Evolutionary conservation across 2,329 filamentous ascomycete genomes (phyloP), one percentile per base, ranked within the genome.

Genomic region (Colletotrichum navitas): DNA sequence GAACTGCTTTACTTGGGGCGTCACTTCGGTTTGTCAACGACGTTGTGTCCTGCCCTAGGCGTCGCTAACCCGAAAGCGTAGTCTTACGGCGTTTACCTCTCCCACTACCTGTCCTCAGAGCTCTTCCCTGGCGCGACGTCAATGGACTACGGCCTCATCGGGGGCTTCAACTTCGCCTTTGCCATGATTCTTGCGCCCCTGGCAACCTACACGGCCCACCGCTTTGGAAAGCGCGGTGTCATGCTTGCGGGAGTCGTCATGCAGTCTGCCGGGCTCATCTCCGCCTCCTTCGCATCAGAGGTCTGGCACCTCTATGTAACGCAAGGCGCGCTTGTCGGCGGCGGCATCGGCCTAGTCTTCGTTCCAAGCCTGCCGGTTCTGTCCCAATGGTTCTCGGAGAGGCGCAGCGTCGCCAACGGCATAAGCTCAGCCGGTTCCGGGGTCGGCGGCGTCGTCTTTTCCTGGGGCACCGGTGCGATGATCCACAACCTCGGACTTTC

Each of bases 341-440:
- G 78, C 5, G 83, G 83, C 0, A 77, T 85, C 14, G 81, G 81
- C 0, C 79, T 80, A n/a, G 72, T 83, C 24, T 83, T 80, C 54
- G 79, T 82, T 3, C 80, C 81, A 3, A 77, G 77, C 41, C 75
- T 81, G 1, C 78, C 79, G 1, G 76, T 84, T 2, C 70, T 81
- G 0, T 78, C 80, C 1, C 81, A 85, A 58, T 85, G 83, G 83
- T 86, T 85, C 73, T 68, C 74, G 18, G 76, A 72, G 18, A 76
- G 75, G 18, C 75, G 84, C 1, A 80, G 79, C 43, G 72, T 85
- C 2, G 83, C 82, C 1, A 82, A 81, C 36, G 82, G 81, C 0
- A 78, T 85, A 39, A 78, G 77, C 16, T 75, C 76, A 10, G 79
- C 81, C 1, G 84, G 83, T 0, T 80, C 80, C 6, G 83, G 84